Base-by-base conservation (phyloP, 345 rosid genomes). In the Sisymbrium altissimum region DNA sequence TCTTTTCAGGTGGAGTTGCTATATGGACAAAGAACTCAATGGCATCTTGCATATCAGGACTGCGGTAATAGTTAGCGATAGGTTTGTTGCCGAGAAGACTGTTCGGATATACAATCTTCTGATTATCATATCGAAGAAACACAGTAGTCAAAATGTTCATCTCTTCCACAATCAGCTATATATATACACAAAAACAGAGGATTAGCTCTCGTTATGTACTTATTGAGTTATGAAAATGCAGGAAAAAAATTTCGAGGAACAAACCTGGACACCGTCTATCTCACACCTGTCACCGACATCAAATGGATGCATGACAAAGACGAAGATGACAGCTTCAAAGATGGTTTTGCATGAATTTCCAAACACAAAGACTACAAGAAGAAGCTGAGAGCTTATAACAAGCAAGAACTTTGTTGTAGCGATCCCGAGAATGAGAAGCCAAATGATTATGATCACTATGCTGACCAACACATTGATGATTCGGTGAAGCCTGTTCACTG, bases 241-340 rank as follows among this genome's bases (percentile, higher is more conserved):
- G 44, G 48, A 41, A 7, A 19, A 63, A 25, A 35, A 32, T 13
- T 33, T 59, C 1, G 38, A 36, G 8, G 59, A n/a, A 69, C 74
- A 50, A 70, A 73, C 98, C 91, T 89, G 92, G 41, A 83, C 86
- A 40, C 91, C 91, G 9, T 93, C 97, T 8, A 93, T 82, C 78
- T 91, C 95, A 53, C 96, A 88, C 30, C 96, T 64, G 65, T 93
- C 98, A 3, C 98, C 98, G 0, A 93, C 97, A 64, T 93, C 98
- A 77, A 86, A 93, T 0, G 98, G 98, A 55, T 93, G 98, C 80
- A 86, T 88, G 21, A 88, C 83, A 49, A 93, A 93, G 64, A 93
- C 78, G 83, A 93, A 93, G 75, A 93, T 80, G 45, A 91, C 85
- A 6, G 92, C 86, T 77, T 93, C 98, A 9, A 93, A 93, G 39